A percentile compares a stretch with the other conserved stretches of the same genome.
phyloP scores from a whole-genome alignment of 2,329 filamentous ascomycete genomes.

The Aspergillus floridensis region DNA sequence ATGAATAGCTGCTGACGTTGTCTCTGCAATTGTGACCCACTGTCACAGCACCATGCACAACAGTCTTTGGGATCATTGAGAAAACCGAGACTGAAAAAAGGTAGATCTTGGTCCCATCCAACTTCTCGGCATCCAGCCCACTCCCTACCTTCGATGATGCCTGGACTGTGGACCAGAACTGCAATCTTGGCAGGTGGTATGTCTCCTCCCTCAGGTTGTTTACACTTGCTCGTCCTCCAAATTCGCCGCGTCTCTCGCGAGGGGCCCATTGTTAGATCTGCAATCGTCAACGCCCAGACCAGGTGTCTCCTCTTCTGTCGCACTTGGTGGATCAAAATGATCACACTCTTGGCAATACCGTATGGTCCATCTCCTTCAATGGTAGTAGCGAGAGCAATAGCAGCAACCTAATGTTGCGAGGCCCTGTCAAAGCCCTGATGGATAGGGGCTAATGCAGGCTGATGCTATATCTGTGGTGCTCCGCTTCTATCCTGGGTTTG shows the following conservation, averaged over 20 bases:
- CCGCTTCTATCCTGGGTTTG: background rate
- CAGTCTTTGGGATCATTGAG: conserved; percentile 17
- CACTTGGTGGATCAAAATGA: background rate
- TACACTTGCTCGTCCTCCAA: background rate
- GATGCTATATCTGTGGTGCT: background rate
- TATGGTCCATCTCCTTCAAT: background rate
- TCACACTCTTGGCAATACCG: background rate
- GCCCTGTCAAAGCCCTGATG: background rate
- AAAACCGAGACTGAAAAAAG: conserved; percentile 2
- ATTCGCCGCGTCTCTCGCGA: background rate
- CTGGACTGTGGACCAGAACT: background rate
- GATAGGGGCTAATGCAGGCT: background rate
- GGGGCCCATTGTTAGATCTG: background rate
- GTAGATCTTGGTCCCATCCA: conserved; percentile 16
- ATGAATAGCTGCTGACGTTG: conserved; percentile 2
- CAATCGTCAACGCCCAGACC: background rate
- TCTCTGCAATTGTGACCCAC: conserved; percentile 3
- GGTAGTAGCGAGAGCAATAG: background rate
- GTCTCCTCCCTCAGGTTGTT: conserved; percentile 4
- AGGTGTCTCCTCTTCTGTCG: background rate
- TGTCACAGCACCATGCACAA: background rate
- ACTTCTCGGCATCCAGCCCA: conserved; percentile 23
- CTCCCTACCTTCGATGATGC: conserved; percentile 6
- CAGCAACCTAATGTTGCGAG: background rate
- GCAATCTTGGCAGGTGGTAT: conserved; percentile 3